Conservation (phyloP, 139 green algal species). For the Chlamydomonas eustigma region DNA sequence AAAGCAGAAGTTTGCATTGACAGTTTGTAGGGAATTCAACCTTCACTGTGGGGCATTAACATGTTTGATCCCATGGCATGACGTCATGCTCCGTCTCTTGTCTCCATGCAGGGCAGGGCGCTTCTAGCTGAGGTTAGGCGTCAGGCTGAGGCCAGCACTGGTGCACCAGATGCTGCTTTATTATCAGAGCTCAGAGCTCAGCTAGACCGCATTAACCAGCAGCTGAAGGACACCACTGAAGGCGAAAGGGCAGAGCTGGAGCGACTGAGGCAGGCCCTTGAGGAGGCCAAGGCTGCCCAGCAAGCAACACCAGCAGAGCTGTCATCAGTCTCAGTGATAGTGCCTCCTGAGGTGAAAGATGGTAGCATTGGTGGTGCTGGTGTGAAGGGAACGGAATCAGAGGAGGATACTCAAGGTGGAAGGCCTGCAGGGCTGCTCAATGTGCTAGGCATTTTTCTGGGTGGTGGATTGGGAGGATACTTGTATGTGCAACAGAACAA, state of each 20-base stretch:
- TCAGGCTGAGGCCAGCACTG: too few relatives aligned
- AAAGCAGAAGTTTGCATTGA: too few relatives aligned
- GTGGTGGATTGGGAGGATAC: conserved; percentile 33
- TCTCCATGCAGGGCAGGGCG: too few relatives aligned
- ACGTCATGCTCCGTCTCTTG: too few relatives aligned
- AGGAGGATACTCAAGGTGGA: conserved; percentile 8
- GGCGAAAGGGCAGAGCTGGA: background rate
- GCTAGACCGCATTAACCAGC: background rate
- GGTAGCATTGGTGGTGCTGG: background rate
- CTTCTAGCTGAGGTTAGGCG: too few relatives aligned
- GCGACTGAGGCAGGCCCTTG: background rate
- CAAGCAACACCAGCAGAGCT: background rate
- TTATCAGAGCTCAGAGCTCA: background rate
- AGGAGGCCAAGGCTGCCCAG: background rate
- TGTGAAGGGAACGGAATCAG: background rate
- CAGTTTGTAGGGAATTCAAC: too few relatives aligned
- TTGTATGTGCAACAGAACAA: conserved; percentile 36
- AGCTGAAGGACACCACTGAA: background rate
- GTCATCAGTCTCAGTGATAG: too few relatives aligned
- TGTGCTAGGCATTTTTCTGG: conserved; percentile 27
- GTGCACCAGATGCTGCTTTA: background rate
- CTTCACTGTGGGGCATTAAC: too few relatives aligned
- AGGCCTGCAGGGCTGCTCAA: conserved; percentile 16
- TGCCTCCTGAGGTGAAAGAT: background rate
- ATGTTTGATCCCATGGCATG: too few relatives aligned